Base-by-base conservation (phyloP, 345 rosid species). In the Abelmoschus esculentus region DNA sequence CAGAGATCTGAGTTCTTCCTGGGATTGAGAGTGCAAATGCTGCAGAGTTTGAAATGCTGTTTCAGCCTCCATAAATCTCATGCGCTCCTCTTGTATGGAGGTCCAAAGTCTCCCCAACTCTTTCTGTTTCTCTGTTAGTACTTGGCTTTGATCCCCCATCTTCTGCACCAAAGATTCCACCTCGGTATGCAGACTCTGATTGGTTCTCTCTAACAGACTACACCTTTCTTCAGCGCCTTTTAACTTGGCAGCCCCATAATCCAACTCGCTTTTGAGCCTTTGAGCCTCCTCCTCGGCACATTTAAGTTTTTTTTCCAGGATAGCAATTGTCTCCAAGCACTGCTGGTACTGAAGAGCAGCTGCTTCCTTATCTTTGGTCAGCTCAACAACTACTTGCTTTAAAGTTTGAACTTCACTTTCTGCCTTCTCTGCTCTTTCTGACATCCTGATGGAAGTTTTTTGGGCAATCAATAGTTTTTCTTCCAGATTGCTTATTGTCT, bases 11-110 rank as follows among this genome's bases (percentile, higher is more conserved):
- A 95, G 83, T 79, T 95, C 99, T 76, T 91, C 97, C 84, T 88
- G 97, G 73, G 99, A 91, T 66, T 89, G 96, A 78, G 99, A 87
- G 78, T 91, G 96, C 79, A 95, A 77, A 75, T 91, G 89, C 75
- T 90, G 99, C 81, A 95, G 75, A 57, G 99, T 90, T 78, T 95
- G 99, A 80, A 95, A 95, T 66, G 99, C 97, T 8, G 99, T 95
- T 77, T 95, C 99, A 62, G 99, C 99, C 83, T 95, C 97, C 77
- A 88, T 19, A 49, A 91, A 95, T 36, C 96, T 85, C 76, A 84
- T 78, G 70, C 86, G 88, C 77, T 95, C 99, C 79, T 90, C 96
- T 82, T 91, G 96, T 74, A 95, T 78, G 77, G 85, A 79, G 61
- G 88, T 76, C 99, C 97, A 91, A 26, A 95, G 86, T 69, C 79